Evolutionary conservation across 2,329 filamentous ascomycete genomes (phyloP).

Genomic region (Nannizziopsis arthrosporioides): DNA sequence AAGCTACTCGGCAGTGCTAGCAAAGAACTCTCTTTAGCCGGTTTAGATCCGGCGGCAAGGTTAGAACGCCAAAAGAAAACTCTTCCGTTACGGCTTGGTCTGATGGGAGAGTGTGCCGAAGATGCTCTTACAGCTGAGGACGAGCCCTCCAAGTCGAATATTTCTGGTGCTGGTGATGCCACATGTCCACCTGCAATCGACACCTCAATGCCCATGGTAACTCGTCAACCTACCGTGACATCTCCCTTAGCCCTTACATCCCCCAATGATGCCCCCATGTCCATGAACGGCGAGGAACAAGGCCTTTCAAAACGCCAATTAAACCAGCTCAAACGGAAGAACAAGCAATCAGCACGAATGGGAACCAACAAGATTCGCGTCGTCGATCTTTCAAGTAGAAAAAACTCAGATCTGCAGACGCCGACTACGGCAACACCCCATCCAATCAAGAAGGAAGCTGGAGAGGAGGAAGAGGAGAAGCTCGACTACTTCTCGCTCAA

Average conservation of each 20-base stretch:
- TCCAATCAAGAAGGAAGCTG: slow-evolving; percentile 50
- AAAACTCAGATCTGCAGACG: slow-evolving; percentile 51
- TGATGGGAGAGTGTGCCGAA: slow-evolving; percentile 72
- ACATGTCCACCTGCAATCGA: slow-evolving; percentile 38
- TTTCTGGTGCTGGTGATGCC: slow-evolving; percentile 23
- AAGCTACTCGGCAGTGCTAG: slow-evolving; percentile 72
- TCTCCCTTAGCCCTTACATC: slow-evolving; percentile 35
- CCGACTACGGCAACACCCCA: slow-evolving; percentile 41
- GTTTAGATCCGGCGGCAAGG: slow-evolving; percentile 68
- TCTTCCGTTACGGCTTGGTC: slow-evolving; percentile 65
- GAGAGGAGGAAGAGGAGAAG: slow-evolving; percentile 49
- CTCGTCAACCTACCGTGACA: slow-evolving; percentile 35
- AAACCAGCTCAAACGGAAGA: slow-evolving; percentile 87
- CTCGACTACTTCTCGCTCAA: slow-evolving; percentile 88
- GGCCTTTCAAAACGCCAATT: slow-evolving; percentile 83
- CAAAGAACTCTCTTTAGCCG: slow-evolving; percentile 65
- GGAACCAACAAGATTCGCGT: slow-evolving; percentile 82
- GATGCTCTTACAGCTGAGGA: slow-evolving; percentile 62
- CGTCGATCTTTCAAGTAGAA: slow-evolving; percentile 67
- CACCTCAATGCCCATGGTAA: slow-evolving; percentile 35
- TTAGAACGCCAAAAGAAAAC: slow-evolving; percentile 84
- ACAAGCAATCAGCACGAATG: slow-evolving; percentile 78
- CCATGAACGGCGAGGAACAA: slow-evolving; percentile 49
- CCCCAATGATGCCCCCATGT: slow-evolving; percentile 33
- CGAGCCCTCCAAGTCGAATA: slow-evolving; percentile 44